These are phyloP conservation scores for Betula pendula DNA, from an alignment of 306 rosid species.

Conservation along the genomic window DNA sequence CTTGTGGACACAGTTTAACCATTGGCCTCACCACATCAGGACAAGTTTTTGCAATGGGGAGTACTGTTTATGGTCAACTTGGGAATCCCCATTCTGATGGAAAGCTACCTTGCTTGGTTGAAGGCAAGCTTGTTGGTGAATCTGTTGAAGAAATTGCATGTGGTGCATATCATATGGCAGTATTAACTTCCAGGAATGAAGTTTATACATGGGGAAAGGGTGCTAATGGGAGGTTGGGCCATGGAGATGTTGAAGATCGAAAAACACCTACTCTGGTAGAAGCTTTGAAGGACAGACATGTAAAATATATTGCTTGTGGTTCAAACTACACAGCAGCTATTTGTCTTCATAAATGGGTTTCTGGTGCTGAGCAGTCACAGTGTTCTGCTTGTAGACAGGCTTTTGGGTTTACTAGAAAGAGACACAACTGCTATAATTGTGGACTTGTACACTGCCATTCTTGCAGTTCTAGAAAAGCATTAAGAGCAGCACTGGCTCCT, in stretches of 20 bases:
- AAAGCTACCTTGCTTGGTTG: slow-evolving; percentile 81
- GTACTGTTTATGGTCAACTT: slow-evolving; percentile 98
- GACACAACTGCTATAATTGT: slow-evolving; percentile 98
- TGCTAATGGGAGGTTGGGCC: slow-evolving; percentile 98
- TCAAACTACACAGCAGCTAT: slow-evolving; percentile 88
- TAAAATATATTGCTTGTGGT: slow-evolving; percentile 87
- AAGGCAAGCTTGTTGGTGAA: slow-evolving; percentile 72
- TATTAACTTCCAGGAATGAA: slow-evolving; percentile 86
- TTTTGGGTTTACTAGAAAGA: slow-evolving; percentile 93
- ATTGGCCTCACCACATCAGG: slow-evolving; percentile 88
- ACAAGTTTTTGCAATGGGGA: slow-evolving; percentile 87
- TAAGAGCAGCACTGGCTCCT: slow-evolving; percentile 89
- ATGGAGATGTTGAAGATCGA: slow-evolving; percentile 95
- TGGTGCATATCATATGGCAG: slow-evolving; percentile 96
- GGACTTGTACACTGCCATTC: slow-evolving; percentile 99
- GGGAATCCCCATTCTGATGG: slow-evolving; percentile 92
- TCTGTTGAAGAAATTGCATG: slow-evolving; percentile 81
- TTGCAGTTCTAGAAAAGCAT: slow-evolving; percentile 89
- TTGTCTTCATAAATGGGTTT: slow-evolving; percentile 99
- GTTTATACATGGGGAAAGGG: slow-evolving; percentile 99
- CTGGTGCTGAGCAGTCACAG: slow-evolving; percentile 94
- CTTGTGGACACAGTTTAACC: slow-evolving; percentile 94
- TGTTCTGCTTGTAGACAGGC: slow-evolving; percentile 98
- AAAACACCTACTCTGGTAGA: slow-evolving; percentile 85
- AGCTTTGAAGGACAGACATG: slow-evolving; percentile 88